phyloP scores from a whole-genome alignment of 2,329 filamentous ascomycete genomes.

The Neonectria sp. region DNA sequence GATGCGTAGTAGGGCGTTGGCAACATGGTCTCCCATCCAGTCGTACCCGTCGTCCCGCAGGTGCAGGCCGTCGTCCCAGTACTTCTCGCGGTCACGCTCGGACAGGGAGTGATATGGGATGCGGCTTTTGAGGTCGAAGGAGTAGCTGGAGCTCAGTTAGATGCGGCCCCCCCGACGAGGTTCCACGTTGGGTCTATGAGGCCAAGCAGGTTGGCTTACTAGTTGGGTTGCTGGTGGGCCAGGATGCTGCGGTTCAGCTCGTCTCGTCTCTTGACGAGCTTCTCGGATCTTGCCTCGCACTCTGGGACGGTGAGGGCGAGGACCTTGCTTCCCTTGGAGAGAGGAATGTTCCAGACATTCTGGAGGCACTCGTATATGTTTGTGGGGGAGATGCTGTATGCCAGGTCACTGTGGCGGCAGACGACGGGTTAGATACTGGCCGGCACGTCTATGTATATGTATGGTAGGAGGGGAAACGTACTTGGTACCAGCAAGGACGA shows the following conservation, averaged over 20 bases:
- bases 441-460: background rate
- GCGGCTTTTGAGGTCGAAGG: conserved; percentile 69
- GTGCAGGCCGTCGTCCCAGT: conserved; percentile 76
- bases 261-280: conserved; percentile 55
- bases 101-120: conserved; percentile 69
- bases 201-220: conserved; percentile 58
- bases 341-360: conserved; percentile 64
- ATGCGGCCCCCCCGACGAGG: background rate
- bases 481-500: conserved; percentile 77
- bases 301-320: conserved; percentile 77
- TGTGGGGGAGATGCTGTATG: conserved; percentile 53
- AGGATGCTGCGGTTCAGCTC: conserved; percentile 69
- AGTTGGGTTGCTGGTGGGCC: conserved; percentile 62
- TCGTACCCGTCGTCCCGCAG: conserved; percentile 72
- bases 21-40: conserved; percentile 72
- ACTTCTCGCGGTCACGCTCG: conserved; percentile 59
- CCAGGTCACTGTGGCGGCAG: conserved; percentile 63
- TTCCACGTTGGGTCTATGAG: background rate
- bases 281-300: conserved; percentile 50
- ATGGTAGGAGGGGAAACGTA: conserved; percentile 46
- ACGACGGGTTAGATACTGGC: conserved; percentile 9
- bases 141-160: conserved; percentile 60
- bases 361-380: conserved; percentile 66
- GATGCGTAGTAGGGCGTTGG: conserved; percentile 65
- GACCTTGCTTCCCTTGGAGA: conserved; percentile 67